Percentiles rank a stretch among this genome's conserved stretches.
phyloP scores from a whole-genome alignment of 306 rosid species.

The Ormosia semicastrata region DNA sequence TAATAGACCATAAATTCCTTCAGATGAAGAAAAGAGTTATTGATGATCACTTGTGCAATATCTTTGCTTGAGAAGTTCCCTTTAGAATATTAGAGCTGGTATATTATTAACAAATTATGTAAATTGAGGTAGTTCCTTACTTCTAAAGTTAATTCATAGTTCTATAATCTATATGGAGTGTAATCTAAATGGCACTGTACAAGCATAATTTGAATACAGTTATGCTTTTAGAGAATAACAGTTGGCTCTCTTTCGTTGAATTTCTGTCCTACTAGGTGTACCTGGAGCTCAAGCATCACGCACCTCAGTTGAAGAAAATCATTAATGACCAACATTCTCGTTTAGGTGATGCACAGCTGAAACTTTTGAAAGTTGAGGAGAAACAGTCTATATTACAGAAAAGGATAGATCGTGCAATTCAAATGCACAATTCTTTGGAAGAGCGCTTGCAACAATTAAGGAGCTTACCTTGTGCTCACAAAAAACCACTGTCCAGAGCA shows the following conservation, averaged over 20 bases:
- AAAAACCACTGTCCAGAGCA: constrained; percentile 83
- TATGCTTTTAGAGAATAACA: constrained; percentile 12
- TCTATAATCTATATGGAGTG: constrained; percentile 1
- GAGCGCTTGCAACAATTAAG: constrained; percentile 70
- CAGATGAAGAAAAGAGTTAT: background rate
- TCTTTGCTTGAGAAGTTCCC: constrained; percentile 2
- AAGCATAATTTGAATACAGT: background rate
- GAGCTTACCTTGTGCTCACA: constrained; percentile 72
- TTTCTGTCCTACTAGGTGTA: constrained; percentile 52
- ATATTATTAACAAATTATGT: background rate
- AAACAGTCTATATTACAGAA: constrained; percentile 51
- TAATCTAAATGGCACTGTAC: background rate
- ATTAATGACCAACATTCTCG: constrained; percentile 71
- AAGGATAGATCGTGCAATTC: constrained; percentile 55
- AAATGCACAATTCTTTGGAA: constrained; percentile 63
- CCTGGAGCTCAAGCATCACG: constrained; percentile 87
- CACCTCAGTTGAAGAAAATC: constrained; percentile 78
- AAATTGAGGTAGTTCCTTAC: background rate
- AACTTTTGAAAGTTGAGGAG: constrained; percentile 63
- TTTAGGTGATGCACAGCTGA: constrained; percentile 54
- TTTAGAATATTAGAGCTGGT: constrained; percentile 6
- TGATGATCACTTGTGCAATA: background rate
- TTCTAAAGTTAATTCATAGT: constrained; percentile 1
- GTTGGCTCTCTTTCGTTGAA: background rate
- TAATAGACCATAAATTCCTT: background rate